phyloP scores from a whole-genome alignment of 1,284 basidiomycete genomes.

The Pseudozyma sp. region DNA sequence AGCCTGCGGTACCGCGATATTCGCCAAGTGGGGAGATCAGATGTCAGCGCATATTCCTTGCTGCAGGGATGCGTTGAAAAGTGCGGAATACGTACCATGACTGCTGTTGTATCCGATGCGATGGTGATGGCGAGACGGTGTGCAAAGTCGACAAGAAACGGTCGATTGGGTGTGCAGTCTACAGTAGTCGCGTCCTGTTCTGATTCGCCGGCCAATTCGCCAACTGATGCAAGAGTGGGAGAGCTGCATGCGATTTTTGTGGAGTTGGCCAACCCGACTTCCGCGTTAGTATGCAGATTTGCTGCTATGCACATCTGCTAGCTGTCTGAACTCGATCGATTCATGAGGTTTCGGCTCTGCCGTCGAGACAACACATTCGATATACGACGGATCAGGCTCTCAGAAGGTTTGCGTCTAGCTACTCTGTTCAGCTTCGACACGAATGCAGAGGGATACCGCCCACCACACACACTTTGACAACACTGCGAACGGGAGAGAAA shows the following conservation, averaged over 20 bases:
- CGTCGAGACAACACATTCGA: too few species aligned
- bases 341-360: too few species aligned
- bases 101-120: neutral
- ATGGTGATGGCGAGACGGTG: slow-evolving; percentile 3
- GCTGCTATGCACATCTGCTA: too few species aligned
- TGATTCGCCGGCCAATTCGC: slow-evolving; percentile 10
- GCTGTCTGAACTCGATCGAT: too few species aligned
- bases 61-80: neutral
- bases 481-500: neutral
- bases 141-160: neutral
- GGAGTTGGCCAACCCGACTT: slow-evolving; percentile 4
- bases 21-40: too few species aligned
- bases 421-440: too few species aligned
- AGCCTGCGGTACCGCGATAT: slow-evolving; percentile 17
- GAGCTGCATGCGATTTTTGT: slow-evolving; percentile 7
- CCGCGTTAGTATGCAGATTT: neutral
- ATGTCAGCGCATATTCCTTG: too few species aligned
- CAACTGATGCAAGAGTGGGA: neutral
- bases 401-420: too few species aligned
- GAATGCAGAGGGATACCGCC: too few species aligned
- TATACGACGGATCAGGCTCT: too few species aligned
- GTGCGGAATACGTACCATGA: slow-evolving; percentile 4
- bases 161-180: neutral
- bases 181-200: slow-evolving; percentile 9
- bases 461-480: neutral